phyloP scores from a whole-genome alignment of 805 yeast genomes.

The Schwanniomyces vanrijiae region DNA sequence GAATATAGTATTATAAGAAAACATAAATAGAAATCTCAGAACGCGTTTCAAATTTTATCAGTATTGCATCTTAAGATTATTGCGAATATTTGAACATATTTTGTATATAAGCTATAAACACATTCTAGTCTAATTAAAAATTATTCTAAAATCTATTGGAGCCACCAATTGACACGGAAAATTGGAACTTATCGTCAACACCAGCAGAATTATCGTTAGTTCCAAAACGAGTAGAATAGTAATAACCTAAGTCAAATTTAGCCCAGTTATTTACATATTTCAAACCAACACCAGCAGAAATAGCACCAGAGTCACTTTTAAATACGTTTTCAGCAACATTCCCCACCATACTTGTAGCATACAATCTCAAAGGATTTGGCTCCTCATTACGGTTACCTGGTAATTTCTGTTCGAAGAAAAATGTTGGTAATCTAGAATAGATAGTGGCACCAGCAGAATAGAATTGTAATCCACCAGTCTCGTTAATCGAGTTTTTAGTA shows the following conservation, averaged over 20 bases:
- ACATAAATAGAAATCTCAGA: background rate
- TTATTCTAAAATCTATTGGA: slow-evolving; percentile 17
- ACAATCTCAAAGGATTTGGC: slow-evolving; percentile 46
- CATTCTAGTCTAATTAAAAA: background rate
- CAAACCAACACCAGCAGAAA: slow-evolving; percentile 36
- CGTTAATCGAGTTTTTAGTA: slow-evolving; percentile 65
- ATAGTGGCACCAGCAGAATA: slow-evolving; percentile 57
- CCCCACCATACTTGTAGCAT: slow-evolving; percentile 68
- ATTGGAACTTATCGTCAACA: slow-evolving; percentile 38
- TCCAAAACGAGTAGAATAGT: slow-evolving; percentile 23
- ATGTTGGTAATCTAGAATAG: slow-evolving; percentile 58
- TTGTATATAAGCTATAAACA: background rate
- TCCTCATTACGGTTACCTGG: slow-evolving; percentile 14
- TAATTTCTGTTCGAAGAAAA: slow-evolving; percentile 21
- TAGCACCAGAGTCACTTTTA: slow-evolving; percentile 18
- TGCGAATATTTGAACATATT: background rate
- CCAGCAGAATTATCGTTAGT: slow-evolving; percentile 19
- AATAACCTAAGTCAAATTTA: slow-evolving; percentile 42
- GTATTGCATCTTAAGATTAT: background rate
- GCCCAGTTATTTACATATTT: slow-evolving; percentile 41
- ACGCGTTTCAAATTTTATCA: background rate
- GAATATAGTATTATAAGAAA: background rate
- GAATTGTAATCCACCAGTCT: slow-evolving; percentile 70
- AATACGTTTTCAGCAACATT: slow-evolving; percentile 39
- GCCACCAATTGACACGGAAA: slow-evolving; percentile 40